Evolutionary conservation across 768 basidiomycete genomes (phyloP).

Genomic region (Pholiota conissans): DNA sequence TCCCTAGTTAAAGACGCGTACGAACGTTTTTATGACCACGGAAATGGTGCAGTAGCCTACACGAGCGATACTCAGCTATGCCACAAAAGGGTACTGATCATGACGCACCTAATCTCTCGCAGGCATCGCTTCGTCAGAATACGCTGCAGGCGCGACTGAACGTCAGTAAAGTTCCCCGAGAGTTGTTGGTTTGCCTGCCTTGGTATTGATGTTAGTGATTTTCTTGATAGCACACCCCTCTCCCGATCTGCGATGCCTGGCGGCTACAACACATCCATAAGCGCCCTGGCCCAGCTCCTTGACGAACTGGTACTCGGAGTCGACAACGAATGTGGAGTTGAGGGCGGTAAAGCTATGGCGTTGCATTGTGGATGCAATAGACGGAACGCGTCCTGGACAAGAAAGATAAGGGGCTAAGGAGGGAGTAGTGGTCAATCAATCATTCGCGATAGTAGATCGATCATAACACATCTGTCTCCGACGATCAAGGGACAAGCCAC

Average conservation of each 20-base stretch:
- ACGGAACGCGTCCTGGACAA: slow-evolving; percentile 1
- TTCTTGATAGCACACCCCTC: slow-evolving; percentile 96
- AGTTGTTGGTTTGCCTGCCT: slow-evolving; percentile 41
- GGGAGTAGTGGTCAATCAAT: slow-evolving; percentile 2
- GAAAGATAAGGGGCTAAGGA: slow-evolving; percentile 8
- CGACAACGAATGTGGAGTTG: slow-evolving; percentile 86
- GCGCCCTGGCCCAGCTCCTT: slow-evolving; percentile 98
- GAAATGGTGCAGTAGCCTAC: slow-evolving; percentile 92
- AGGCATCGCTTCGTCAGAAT: slow-evolving; percentile 97
- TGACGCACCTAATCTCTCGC: slow-evolving; percentile 83
- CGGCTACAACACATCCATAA: slow-evolving; percentile 89
- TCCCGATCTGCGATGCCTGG: slow-evolving; percentile 78
- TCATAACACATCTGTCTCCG: slow-evolving; percentile 13
- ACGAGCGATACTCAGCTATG: slow-evolving; percentile 10
- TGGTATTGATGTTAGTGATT: slow-evolving; percentile 92
- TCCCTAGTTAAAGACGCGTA: slow-evolving; percentile 11
- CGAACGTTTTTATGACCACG: slow-evolving; percentile 97
- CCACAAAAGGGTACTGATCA: not conserved
- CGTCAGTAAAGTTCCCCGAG: not conserved
- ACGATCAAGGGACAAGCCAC: slow-evolving; percentile 21
- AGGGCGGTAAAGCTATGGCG: slow-evolving; percentile 80
- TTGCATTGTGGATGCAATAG: slow-evolving; percentile 45
- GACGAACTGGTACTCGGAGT: slow-evolving; percentile 88
- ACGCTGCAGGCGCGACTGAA: slow-evolving; percentile 45
- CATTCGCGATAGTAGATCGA: slow-evolving; percentile 15